Conservation (phyloP, 495 filamentous ascomycete genomes). For the Oidiodendron maius region DNA sequence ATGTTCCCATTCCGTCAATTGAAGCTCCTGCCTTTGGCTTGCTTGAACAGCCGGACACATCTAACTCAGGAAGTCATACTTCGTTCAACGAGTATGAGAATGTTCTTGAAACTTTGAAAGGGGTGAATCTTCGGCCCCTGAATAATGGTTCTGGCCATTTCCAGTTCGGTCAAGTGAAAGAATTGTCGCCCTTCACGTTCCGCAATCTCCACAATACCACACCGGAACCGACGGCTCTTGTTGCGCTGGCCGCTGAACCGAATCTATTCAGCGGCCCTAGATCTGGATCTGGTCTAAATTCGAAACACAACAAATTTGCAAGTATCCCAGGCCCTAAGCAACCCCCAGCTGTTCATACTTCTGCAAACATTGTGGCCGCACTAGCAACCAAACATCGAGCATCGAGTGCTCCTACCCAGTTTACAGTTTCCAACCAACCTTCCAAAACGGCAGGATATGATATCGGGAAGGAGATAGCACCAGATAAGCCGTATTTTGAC, state of each 20-base stretch:
- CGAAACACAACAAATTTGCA: neutral
- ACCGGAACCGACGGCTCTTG: neutral
- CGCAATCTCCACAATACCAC: conserved; percentile 7
- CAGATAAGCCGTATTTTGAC: conserved; percentile 5
- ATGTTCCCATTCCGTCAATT: neutral
- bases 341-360: neutral
- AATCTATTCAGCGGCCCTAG: too few species aligned
- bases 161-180: neutral
- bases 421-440: neutral
- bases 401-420: conserved; percentile 2
- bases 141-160: neutral
- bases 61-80: neutral
- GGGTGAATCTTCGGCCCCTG: neutral
- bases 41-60: neutral
- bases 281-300: too few species aligned
- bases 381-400: neutral
- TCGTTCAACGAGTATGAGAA: neutral
- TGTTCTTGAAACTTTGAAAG: neutral
- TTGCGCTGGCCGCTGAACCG: neutral
- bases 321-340: neutral
- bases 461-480: neutral
- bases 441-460: neutral
- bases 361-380: neutral
- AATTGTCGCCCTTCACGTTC: neutral
- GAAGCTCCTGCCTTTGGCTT: neutral